Evolutionary conservation across 495 filamentous ascomycete species (phyloP).

Genomic region (Trichoderma virens): DNA sequence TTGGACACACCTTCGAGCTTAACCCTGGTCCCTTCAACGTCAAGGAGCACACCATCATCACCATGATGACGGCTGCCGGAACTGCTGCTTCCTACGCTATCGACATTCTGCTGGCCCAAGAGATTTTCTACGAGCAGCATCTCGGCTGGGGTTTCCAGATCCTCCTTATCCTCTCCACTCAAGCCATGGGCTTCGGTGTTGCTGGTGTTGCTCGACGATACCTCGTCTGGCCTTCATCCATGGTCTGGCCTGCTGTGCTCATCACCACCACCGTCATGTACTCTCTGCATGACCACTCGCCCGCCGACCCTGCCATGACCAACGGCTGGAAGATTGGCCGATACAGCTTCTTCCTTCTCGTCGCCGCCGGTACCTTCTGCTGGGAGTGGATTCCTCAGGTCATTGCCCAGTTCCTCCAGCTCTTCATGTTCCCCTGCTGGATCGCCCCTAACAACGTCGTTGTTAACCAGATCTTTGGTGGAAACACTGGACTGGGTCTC

Average conservation of each 20-base stretch:
- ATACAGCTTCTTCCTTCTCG: constrained; percentile 57
- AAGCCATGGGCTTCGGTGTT: constrained; percentile 64
- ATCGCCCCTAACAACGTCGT: constrained; percentile 22
- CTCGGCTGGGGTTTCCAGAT: constrained; percentile 57
- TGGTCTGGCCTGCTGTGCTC: constrained; percentile 66
- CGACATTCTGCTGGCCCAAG: constrained; percentile 20
- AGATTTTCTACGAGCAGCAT: constrained; percentile 44
- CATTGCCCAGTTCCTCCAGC: constrained; percentile 21
- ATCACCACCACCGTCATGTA: constrained; percentile 60
- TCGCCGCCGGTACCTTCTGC: constrained; percentile 22
- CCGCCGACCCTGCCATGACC: constrained; percentile 46
- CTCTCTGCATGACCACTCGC: constrained; percentile 57
- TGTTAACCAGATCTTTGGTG: constrained; percentile 26
- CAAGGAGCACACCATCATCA: constrained; percentile 34
- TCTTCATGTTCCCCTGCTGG: constrained; percentile 27
- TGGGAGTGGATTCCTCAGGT: constrained; percentile 25
- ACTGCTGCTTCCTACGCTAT: constrained; percentile 9
- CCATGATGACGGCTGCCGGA: constrained; percentile 20
- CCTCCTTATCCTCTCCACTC: constrained; percentile 60
- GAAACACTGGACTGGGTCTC: constrained; percentile 23
- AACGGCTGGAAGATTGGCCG: constrained; percentile 60
- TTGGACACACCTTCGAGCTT: constrained; percentile 9
- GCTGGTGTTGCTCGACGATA: constrained; percentile 60
- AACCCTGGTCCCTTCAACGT: constrained; percentile 37
- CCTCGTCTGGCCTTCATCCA: constrained; percentile 58